Evolutionary conservation across 768 basidiomycete species (phyloP), one percentile per base, ranked within the genome.

Genomic region (Calvatia gigantea): DNA sequence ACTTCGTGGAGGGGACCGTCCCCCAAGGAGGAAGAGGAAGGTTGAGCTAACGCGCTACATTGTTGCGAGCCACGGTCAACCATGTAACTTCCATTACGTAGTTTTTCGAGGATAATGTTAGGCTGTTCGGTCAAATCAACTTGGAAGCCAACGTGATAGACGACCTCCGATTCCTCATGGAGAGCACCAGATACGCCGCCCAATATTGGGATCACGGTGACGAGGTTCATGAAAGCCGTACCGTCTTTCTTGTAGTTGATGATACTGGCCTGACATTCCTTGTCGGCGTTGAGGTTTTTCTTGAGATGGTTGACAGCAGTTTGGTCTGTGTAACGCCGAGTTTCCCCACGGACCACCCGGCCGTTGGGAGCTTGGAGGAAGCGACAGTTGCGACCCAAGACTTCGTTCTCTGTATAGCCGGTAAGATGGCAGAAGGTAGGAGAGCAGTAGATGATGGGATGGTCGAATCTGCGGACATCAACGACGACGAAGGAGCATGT

Each of bases 71-170:
- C 70, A 67, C 87, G 84, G 65, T 91, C 82, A 65, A 84, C 80
- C 54, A 84, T 71, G 69, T 93, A 93, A 31, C 80, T 83, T 15
- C 94, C 94, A 61, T 91, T 85, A 17, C 79, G 72, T 51, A 94
- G 77, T 67, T 86, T 91, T 60, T 88, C 81, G 51, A 94, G 72
- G 57, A 97, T 94, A 2, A 83, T 83, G 61, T 84, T 84, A 2
- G 93, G 94, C 71, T 95, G 93, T 63, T 88, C 84, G 15, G 85
- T 85, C 46, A 99, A 75, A 70, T 98, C 93, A 53, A 97, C 89
- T 71, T 99, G 94, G 76, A 99, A 98, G 0, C 97, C 97, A 48
- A 99, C 87, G 63, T 91, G 88, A 67, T 89, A 96, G 7, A 83
- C 85, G 37, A 91, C 78, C 42, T 95, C 87, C 51, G 84, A 82